Evolutionary conservation across 257 asterid genomes (phyloP), one percentile per base, ranked within the genome.

Genomic region (Jaltomata sinuosa): DNA sequence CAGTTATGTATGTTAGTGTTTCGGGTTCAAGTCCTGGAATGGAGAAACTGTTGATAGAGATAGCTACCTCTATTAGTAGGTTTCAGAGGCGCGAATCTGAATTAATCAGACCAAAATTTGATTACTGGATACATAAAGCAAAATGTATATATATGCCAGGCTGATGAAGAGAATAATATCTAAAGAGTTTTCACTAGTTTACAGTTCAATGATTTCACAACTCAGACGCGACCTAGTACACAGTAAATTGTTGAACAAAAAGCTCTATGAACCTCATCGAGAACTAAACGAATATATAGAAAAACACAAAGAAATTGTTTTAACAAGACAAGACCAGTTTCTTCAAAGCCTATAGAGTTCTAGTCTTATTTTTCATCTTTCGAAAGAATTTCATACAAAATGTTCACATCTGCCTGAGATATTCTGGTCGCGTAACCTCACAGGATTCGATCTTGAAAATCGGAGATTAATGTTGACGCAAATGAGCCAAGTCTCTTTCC

Each of bases 361-460:
- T 29, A 74, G 3, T 74, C 54, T 45, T 25, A 45, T 14, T 74
- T 29, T 74, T 45, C 74, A 65, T 31, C 40, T 29, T 29, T 25
- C n/a, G 16, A 19, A 68, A 68, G 40, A 68, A 68, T 8, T 68
- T 68, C 42, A 76, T 76, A 47, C 62, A 76, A 76, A 71, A 38
- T 38, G 54, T 38, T 71, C 15, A 6, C 54, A n/a, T 40, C 27
- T 34, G 78, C 29, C 49, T 68, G 50, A 68, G 45, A 34, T 19
- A 34, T 6, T 29, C 15, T 18, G 78, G 78, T 36, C 34, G 11
- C 0, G 34, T 38, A 40, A n/a, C 34, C 42, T 93, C 85, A 94
- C 85, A 94, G 96, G 91, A 96, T 91, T 88, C 99, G 90, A 90
- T 94, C 99, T 91, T 94, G 98, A 82, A 96, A 84, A 87, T 96